These are phyloP conservation scores for Neopestalotiopsis sp. DNA, from an alignment of 2,329 filamentous ascomycete genomes.

Conservation along the genomic window DNA sequence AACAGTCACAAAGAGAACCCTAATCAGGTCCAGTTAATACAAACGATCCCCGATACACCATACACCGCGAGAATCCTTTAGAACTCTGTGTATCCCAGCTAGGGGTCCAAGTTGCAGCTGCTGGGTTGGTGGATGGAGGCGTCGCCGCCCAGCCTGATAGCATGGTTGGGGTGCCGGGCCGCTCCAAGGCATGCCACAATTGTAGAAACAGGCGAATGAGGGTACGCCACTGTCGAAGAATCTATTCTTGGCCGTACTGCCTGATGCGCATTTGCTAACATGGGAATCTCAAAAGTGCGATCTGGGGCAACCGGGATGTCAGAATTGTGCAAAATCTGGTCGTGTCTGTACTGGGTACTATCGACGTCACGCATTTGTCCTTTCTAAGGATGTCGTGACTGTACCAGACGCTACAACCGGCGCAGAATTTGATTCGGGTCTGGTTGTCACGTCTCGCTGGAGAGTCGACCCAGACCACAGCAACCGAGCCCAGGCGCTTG, in stretches of 20 bases:
- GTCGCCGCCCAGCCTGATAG: too few relatives aligned
- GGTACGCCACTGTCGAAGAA: background rate
- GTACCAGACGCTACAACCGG: background rate
- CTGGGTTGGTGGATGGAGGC: too few relatives aligned
- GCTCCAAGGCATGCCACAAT: slow-evolving; percentile 19
- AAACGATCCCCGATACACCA: too few relatives aligned
- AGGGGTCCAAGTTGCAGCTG: too few relatives aligned
- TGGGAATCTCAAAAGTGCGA: slow-evolving; percentile 23
- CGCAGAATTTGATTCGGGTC: background rate
- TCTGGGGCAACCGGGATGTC: slow-evolving; percentile 24
- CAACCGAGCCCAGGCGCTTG: background rate
- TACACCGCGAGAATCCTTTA: too few relatives aligned
- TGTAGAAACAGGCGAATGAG: slow-evolving; percentile 17
- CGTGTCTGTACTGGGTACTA: slow-evolving; percentile 30
- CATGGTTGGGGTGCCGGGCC: slow-evolving; percentile 20
- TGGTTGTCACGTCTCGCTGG: slow-evolving; percentile 20
- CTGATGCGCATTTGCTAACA: too few relatives aligned
- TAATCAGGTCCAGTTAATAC: too few relatives aligned
- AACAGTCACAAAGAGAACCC: too few relatives aligned
- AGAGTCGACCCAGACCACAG: slow-evolving; percentile 7
- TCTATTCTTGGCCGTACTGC: background rate
- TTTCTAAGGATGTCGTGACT: slow-evolving; percentile 16
- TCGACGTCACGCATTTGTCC: slow-evolving; percentile 22
- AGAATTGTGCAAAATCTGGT: slow-evolving; percentile 27
- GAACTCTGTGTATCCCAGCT: too few relatives aligned